These are phyloP conservation scores for Oryza nivara DNA, from an alignment of 176 grass and related monocot genomes.

Conservation along the genomic window DNA sequence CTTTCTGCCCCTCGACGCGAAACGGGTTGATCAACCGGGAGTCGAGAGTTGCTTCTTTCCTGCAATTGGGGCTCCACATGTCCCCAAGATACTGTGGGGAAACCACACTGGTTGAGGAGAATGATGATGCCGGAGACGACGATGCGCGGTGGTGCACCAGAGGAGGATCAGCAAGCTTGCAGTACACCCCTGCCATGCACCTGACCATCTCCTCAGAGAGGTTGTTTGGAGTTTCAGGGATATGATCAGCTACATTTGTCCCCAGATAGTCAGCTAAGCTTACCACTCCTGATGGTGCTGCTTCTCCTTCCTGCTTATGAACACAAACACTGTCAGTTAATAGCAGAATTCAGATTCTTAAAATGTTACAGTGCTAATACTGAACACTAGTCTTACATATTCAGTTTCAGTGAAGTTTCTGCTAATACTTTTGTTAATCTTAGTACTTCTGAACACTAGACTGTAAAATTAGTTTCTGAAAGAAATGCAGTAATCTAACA, in stretches of 20 bases:
- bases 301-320: conserved; percentile 45
- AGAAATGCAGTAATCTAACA: not conserved
- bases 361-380: not conserved
- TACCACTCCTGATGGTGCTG: conserved; percentile 58
- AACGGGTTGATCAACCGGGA: conserved; percentile 92
- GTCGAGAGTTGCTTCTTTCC: conserved; percentile 67
- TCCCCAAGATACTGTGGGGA: conserved; percentile 66
- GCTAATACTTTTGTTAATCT: not conserved
- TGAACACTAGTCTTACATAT: not conserved
- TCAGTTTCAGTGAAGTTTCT: conserved; percentile 5
- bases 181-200: conserved; percentile 84
- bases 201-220: conserved; percentile 89
- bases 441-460: not conserved
- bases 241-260: conserved; percentile 70
- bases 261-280: conserved; percentile 91
- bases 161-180: conserved; percentile 80
- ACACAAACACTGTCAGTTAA: conserved; percentile 1
- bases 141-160: conserved; percentile 57
- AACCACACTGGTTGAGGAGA: conserved; percentile 65
- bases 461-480: not conserved
- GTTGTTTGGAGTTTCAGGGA: conserved; percentile 89
- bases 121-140: conserved; percentile 65
- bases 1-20: conserved; percentile 83
- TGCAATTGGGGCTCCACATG: conserved; percentile 69
- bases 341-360: not conserved